Evolutionary conservation across 805 yeast genomes (phyloP), one percentile per base, ranked within the genome.

Genomic region (Jamesozyma spencerorum): DNA sequence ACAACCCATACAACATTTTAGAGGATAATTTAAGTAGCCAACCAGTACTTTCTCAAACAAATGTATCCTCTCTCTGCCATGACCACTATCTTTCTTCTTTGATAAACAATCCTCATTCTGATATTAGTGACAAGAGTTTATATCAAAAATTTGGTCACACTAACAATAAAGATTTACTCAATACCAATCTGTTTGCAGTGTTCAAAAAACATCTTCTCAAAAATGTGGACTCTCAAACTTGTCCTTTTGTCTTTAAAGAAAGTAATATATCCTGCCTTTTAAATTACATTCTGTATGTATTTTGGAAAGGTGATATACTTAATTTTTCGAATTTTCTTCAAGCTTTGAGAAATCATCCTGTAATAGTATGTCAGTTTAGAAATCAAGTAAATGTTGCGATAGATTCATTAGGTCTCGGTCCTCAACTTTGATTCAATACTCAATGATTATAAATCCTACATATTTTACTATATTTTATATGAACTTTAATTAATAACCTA

Each of bases 241-340:
- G 47, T 38, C 66, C 69, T 12, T 44, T 50, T n/a, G 67, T 67
- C 3, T 59, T 65, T 1, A 56, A 63, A 42, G 57, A 57, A 12
- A 51, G 45, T 14, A 65, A 62, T 43, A 40, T 64, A 37, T 45
- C 38, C 15, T 52, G 58, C 27, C 55, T 66, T 27, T 38, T 62
- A 11, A 58, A 59, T 18, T 62, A 60, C 42, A 55, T 67, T 34
- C 42, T 64, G 34, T 64, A 64, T 26, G 53, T 57, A 1, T 60
- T 53, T 39, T 65, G 68, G 64, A 40, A 44, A 3, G 54, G 57
- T 14, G 59, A 66, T 38, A 22, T 47, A 6, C 40, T 40, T 20
- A 44, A 43, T 4, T 40, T 57, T 30, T 37, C 53, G 5, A 41
- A 41, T n/a, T 53, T 54, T 37, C 30, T 55, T 28, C 44, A 45